A percentile compares a stretch with the other conserved stretches of the same genome.
Conservation (phyloP, 768 basidiomycete species). For the Roridomyces roridus region DNA sequence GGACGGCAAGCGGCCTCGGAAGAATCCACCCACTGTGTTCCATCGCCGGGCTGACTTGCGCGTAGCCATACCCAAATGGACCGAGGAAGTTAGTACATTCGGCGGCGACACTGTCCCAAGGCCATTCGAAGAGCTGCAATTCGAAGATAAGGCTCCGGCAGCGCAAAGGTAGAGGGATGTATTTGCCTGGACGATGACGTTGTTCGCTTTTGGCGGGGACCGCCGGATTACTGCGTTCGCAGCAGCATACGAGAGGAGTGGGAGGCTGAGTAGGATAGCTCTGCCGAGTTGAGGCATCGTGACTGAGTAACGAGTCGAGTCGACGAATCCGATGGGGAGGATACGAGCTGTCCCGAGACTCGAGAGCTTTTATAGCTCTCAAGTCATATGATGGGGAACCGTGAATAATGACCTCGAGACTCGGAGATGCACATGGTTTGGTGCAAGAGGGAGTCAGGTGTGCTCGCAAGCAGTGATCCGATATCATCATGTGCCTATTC, state of each 20-base stretch:
- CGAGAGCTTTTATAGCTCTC: constrained; percentile 1
- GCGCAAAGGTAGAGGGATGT: constrained; percentile 5
- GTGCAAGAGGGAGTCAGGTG: too few relatives aligned
- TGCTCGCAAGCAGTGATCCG: too few relatives aligned
- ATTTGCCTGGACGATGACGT: constrained; percentile 16
- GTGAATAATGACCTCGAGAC: constrained; percentile 1
- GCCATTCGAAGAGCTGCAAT: constrained; percentile 24
- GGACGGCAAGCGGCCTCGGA: not conserved
- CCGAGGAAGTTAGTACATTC: constrained; percentile 52
- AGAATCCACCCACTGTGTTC: constrained; percentile 17
- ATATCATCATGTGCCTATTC: too few relatives aligned
- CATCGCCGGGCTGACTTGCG: constrained; percentile 25
- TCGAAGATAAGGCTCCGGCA: constrained; percentile 4
- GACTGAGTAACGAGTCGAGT: constrained; percentile 7
- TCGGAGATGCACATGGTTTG: constrained; percentile 19
- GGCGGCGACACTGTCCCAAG: constrained; percentile 39
- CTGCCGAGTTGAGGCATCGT: constrained; percentile 1
- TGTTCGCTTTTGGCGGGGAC: constrained; percentile 13
- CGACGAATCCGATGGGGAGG: not conserved
- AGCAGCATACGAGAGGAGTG: constrained; percentile 9
- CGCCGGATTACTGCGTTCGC: constrained; percentile 14
- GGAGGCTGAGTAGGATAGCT: constrained; percentile 1
- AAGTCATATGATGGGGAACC: not conserved
- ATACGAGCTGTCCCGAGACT: constrained; percentile 3
- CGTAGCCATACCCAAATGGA: constrained; percentile 50